Conservation (phyloP, 306 rosid species). For the Dicorynia guianensis region DNA sequence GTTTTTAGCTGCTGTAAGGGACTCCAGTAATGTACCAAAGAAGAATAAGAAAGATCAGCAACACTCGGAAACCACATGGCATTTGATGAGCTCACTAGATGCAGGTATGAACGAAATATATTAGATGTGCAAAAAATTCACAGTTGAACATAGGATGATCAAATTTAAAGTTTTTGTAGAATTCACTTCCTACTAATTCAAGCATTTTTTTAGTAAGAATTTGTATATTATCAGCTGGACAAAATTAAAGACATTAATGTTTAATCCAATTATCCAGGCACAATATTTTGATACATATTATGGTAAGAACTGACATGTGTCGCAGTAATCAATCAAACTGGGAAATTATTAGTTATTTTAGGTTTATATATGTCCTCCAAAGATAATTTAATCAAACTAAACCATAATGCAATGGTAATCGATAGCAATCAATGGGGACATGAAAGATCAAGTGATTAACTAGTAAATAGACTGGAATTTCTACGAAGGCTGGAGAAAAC, state of each 20-base stretch:
- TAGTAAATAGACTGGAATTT: not conserved
- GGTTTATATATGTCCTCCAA: not conserved
- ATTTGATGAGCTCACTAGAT: not conserved
- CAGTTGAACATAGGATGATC: not conserved
- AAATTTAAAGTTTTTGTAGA: not conserved
- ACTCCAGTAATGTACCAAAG: not conserved
- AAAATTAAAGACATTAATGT: not conserved
- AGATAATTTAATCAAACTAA: constrained; percentile 13
- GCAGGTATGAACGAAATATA: not conserved
- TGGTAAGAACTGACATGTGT: not conserved
- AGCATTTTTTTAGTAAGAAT: not conserved
- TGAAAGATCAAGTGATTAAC: not conserved
- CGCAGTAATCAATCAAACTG: not conserved
- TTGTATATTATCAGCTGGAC: not conserved
- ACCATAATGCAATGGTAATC: not conserved
- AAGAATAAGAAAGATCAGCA: not conserved
- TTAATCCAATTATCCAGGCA: not conserved
- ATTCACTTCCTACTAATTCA: not conserved
- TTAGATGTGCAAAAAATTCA: not conserved
- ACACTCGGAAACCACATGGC: not conserved
- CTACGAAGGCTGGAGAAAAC: not conserved
- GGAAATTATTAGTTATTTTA: not conserved
- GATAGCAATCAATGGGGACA: not conserved
- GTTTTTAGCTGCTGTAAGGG: not conserved
- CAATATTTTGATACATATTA: not conserved